phyloP scores from a whole-genome alignment of 1,284 basidiomycete genomes.

The Ustilago esculenta region DNA sequence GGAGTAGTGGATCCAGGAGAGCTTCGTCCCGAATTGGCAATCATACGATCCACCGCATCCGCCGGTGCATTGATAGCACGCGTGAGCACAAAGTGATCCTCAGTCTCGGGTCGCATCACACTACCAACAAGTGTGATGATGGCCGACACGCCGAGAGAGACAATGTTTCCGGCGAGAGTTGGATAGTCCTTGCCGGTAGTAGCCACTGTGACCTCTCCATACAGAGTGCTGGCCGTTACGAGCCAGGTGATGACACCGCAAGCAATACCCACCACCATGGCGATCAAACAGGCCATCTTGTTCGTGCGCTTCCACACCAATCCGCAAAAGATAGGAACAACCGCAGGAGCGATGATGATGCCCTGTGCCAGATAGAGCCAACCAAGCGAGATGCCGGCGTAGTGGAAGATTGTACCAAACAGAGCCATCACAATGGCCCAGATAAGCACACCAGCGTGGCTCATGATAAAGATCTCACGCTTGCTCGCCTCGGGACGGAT shows the following conservation, averaged over 20 bases:
- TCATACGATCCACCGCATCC: slow-evolving; percentile 34
- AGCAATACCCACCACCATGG: slow-evolving; percentile 77
- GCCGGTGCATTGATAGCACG: slow-evolving; percentile 60
- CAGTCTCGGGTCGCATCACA: slow-evolving; percentile 54
- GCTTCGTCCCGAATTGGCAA: slow-evolving; percentile 9
- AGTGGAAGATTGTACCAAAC: slow-evolving; percentile 82
- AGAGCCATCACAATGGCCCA: slow-evolving; percentile 83
- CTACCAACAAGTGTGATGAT: slow-evolving; percentile 75
- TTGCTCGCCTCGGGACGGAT: slow-evolving; percentile 74
- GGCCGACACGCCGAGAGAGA: slow-evolving; percentile 82
- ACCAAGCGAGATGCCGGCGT: slow-evolving; percentile 77
- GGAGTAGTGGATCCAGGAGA: slow-evolving; percentile 11
- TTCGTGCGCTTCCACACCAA: slow-evolving; percentile 66
- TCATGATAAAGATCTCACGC: slow-evolving; percentile 73
- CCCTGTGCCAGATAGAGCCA: slow-evolving; percentile 73
- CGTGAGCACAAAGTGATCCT: slow-evolving; percentile 59
- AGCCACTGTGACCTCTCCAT: slow-evolving; percentile 78
- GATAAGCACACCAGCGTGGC: slow-evolving; percentile 72
- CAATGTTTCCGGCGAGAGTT: slow-evolving; percentile 81
- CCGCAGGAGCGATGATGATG: slow-evolving; percentile 82
- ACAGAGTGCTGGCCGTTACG: slow-evolving; percentile 78
- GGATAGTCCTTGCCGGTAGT: slow-evolving; percentile 74
- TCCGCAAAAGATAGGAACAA: slow-evolving; percentile 84
- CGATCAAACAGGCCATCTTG: slow-evolving; percentile 70
- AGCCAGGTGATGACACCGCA: slow-evolving; percentile 83